These are phyloP conservation scores for Talaromyces sp. DNA, from an alignment of 2,329 filamentous ascomycete genomes.

Conservation along the genomic window DNA sequence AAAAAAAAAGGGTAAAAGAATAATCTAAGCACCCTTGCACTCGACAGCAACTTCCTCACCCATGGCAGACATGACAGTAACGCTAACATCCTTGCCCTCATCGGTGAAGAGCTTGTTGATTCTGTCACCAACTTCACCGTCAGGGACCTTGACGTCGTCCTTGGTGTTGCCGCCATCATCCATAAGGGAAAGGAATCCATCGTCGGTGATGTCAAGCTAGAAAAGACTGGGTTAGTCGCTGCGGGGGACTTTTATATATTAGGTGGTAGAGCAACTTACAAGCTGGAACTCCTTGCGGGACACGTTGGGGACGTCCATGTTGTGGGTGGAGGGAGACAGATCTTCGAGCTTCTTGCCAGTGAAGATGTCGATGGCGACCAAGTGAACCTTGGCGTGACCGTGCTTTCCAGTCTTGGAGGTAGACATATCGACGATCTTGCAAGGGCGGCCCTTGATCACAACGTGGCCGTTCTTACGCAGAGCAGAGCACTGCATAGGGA, in stretches of 20 bases:
- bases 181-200: constrained; percentile 94
- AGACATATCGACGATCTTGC: constrained; percentile 99
- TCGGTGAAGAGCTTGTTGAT: constrained; percentile 73
- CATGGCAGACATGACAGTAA: constrained; percentile 93
- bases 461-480: constrained; percentile 99
- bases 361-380: constrained; percentile 98
- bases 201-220: constrained; percentile 86
- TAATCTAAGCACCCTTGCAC: constrained; percentile 39
- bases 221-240: neutral
- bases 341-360: constrained; percentile 99
- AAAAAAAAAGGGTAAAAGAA: constrained; percentile 6
- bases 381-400: constrained; percentile 99
- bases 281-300: constrained; percentile 86
- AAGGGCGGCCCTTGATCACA: constrained; percentile 96
- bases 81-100: constrained; percentile 89
- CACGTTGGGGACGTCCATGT: constrained; percentile 87
- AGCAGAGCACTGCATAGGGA: constrained; percentile 98
- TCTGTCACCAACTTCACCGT: constrained; percentile 82
- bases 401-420: constrained; percentile 99
- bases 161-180: constrained; percentile 78
- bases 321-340: constrained; percentile 92
- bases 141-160: constrained; percentile 91
- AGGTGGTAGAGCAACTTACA: constrained; percentile 54
- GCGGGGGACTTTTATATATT: constrained; percentile 1
- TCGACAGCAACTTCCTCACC: constrained; percentile 89